A percentile compares a stretch with the other conserved stretches of the same genome.
phyloP scores from a whole-genome alignment of 305 asterid species.

The Fraxinus baroniana region DNA sequence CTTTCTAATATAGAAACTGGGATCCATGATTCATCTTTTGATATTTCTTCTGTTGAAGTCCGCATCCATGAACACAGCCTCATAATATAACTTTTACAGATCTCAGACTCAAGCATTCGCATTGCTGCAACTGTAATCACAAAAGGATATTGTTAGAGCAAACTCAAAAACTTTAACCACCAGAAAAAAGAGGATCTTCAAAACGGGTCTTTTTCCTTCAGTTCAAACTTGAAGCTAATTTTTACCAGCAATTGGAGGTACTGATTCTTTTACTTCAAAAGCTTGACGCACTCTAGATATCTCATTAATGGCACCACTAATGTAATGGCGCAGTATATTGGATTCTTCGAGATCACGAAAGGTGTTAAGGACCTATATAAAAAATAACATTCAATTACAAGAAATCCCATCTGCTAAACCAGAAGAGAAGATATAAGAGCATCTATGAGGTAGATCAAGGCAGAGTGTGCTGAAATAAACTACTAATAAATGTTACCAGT shows the following conservation, averaged over 20 bases:
- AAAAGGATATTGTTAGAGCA: slow-evolving; percentile 22
- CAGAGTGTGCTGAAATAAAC: neutral
- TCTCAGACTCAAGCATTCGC: slow-evolving; percentile 79
- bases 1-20: slow-evolving; percentile 87
- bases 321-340: slow-evolving; percentile 74
- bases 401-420: neutral
- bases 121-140: slow-evolving; percentile 67
- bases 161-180: slow-evolving; percentile 22
- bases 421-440: slow-evolving; percentile 16
- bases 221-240: slow-evolving; percentile 12
- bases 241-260: slow-evolving; percentile 85
- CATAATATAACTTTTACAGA: slow-evolving; percentile 73
- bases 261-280: slow-evolving; percentile 91
- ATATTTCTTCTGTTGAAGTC: slow-evolving; percentile 76
- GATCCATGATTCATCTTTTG: slow-evolving; percentile 86
- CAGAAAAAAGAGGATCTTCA: slow-evolving; percentile 10
- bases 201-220: neutral
- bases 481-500: neutral
- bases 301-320: slow-evolving; percentile 84
- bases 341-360: slow-evolving; percentile 89
- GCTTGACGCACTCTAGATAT: slow-evolving; percentile 76
- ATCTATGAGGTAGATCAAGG: slow-evolving; percentile 11
- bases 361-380: slow-evolving; percentile 67
- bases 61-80: slow-evolving; percentile 99
- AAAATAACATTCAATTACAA: slow-evolving; percentile 13